These are phyloP conservation scores for Agrocybe pediades DNA, from an alignment of 768 basidiomycete species.

Conservation along the genomic window DNA sequence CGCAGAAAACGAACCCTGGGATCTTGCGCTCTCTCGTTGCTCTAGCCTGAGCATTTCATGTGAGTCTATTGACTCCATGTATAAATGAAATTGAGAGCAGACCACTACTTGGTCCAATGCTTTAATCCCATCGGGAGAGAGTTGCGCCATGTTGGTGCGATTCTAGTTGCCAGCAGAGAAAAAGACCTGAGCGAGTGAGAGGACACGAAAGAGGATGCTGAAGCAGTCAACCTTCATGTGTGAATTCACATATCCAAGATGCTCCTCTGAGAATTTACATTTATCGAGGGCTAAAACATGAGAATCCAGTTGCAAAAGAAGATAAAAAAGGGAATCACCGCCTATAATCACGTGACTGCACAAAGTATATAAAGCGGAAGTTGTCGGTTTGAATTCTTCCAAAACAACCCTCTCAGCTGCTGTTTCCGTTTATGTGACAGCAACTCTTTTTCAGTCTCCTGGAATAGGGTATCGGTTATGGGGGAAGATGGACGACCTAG, in stretches of 20 bases:
- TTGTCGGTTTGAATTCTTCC: not conserved
- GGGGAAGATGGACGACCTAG: slow-evolving; percentile 4
- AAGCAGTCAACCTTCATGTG: too few species aligned
- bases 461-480: slow-evolving; percentile 7
- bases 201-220: too few species aligned
- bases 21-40: slow-evolving; percentile 13
- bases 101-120: slow-evolving; percentile 13
- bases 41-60: slow-evolving; percentile 1
- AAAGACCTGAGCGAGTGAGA: too few species aligned
- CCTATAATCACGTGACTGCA: not conserved
- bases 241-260: too few species aligned
- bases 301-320: not conserved
- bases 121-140: slow-evolving; percentile 12
- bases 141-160: slow-evolving; percentile 12
- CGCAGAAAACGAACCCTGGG: slow-evolving; percentile 30
- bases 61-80: not conserved
- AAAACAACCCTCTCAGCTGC: slow-evolving; percentile 10
- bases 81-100: not conserved
- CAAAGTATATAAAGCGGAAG: not conserved
- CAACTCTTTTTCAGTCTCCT: slow-evolving; percentile 8
- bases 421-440: slow-evolving; percentile 1
- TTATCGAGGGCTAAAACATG: too few species aligned
- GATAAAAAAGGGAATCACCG: too few species aligned
- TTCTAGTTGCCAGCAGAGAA: too few species aligned
- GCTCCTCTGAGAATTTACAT: too few species aligned